Evolutionary conservation across 2,329 filamentous ascomycete genomes (phyloP), one percentile per base, ranked within the genome.

Genomic region (Fusarium sp.): DNA sequence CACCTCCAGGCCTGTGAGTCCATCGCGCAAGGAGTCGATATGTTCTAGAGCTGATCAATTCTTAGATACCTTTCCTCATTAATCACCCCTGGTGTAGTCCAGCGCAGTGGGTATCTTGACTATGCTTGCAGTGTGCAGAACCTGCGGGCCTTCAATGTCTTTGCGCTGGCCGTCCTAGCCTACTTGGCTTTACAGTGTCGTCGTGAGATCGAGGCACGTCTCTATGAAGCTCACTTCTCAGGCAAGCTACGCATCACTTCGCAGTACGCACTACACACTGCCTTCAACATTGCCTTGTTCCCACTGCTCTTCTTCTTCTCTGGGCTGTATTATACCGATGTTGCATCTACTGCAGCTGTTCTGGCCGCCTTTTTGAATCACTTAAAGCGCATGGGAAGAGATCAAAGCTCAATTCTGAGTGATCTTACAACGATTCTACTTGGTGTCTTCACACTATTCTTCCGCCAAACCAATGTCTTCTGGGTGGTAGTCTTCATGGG

Each of bases 241-340:
- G 63, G 20, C 27, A 70, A 30, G 18, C 55, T 71, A 20, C 64
- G 54, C 10, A 25, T 66, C 6, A 75, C 80, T 23, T 84, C 84
- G 1, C 59, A 79, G 32, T 82, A 84, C 73, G 76, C 82, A 6
- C 77, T 86, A 27, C 88, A 93, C 72, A 89, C 88, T 0, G 92
- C 91, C 4, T 76, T 96, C 71, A 97, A 98, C 71, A 88, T 97
- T 42, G 89, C 89, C 20, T 83, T 97, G 0, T 98, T 98, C 67
- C 96, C 96, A 0, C 88, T 94, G 1, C 79, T 99, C 1, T 98
- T 97, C 84, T 99, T 99, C 85, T 99, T 99, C 80, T 96, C 93
- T 0, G 94, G 89, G 0, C 83, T 99, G 10, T 99, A 97, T 79
- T 99, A 99, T 79, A 99, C 96, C 0, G 96, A 99, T 78, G 87